Conservation (phyloP, 2,329 filamentous ascomycete species). For the Tolypocladium tundrense region DNA sequence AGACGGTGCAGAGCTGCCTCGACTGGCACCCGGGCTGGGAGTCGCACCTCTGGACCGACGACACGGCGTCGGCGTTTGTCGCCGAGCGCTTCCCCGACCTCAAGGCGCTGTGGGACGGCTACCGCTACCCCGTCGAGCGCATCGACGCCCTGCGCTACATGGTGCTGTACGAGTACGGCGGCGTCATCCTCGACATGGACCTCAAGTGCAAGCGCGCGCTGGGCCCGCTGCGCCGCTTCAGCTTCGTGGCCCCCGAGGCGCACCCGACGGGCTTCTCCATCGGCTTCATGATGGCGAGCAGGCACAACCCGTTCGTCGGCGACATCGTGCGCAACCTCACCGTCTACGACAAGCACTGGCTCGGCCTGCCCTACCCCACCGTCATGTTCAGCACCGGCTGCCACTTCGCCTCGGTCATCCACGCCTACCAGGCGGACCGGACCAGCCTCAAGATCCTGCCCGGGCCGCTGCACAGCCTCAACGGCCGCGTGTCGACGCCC, state of each 20-base stretch:
- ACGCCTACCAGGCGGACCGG: constrained; percentile 21
- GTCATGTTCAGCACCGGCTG: constrained; percentile 34
- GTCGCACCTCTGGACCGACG: constrained; percentile 12
- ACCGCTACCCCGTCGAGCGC: constrained; percentile 59
- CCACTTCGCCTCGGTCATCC: constrained; percentile 30
- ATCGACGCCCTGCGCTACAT: constrained; percentile 60
- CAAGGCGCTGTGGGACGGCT: constrained; percentile 33
- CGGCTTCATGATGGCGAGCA: constrained; percentile 29
- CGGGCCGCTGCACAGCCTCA: constrained; percentile 27
- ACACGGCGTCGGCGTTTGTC: constrained; percentile 8
- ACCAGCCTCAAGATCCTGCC: constrained; percentile 23
- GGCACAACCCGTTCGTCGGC: constrained; percentile 21
- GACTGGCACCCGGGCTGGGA: constrained; percentile 23
- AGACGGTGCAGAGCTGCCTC: constrained; percentile 20
- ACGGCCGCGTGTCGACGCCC: constrained; percentile 26
- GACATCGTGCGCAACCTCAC: constrained; percentile 21
- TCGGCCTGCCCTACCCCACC: constrained; percentile 26
- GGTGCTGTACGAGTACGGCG: constrained; percentile 23
- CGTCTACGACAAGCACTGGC: constrained; percentile 26
- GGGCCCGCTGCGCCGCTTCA: constrained; percentile 27
- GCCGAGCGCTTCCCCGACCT: constrained; percentile 12
- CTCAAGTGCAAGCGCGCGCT: constrained; percentile 26
- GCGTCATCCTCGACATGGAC: constrained; percentile 13
- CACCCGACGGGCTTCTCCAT: constrained; percentile 29
- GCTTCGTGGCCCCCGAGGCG: constrained; percentile 29